Conservation (phyloP, 208 protist species). For the Acanthamoeba healyi region DNA sequence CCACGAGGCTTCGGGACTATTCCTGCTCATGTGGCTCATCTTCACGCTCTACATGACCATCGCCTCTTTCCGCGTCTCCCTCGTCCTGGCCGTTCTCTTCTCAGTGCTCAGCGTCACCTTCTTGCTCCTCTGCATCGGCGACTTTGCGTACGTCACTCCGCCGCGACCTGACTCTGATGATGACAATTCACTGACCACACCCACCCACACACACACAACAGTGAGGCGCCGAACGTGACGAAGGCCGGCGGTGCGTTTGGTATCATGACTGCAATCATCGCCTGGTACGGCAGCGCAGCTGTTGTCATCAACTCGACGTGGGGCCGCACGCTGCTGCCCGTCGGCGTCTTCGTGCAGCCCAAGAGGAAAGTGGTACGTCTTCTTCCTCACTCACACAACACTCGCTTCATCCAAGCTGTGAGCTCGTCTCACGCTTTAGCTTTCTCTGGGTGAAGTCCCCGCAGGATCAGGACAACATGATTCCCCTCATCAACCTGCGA, state of each 20-base stretch:
- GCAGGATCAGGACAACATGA: background rate
- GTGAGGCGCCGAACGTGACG: conserved; percentile 18
- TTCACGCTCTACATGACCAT: conserved; percentile 60
- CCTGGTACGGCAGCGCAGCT: conserved; percentile 53
- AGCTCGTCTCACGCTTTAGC: background rate
- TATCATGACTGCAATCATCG: conserved; percentile 37
- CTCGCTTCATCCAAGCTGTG: background rate
- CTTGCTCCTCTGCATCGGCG: conserved; percentile 29
- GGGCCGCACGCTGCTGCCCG: conserved; percentile 44
- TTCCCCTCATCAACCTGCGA: background rate
- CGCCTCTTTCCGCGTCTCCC: conserved; percentile 15
- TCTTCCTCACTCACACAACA: background rate
- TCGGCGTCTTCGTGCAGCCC: conserved; percentile 56
- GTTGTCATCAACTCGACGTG: conserved; percentile 62
- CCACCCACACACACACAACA: background rate
- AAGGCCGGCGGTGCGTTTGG: conserved; percentile 45
- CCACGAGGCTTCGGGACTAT: conserved; percentile 28
- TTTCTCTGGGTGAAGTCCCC: background rate
- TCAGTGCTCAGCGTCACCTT: conserved; percentile 25
- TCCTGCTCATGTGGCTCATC: conserved; percentile 67
- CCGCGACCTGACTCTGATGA: background rate
- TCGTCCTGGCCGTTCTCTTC: conserved; percentile 49
- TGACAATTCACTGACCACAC: background rate
- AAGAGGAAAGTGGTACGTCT: conserved; percentile 28
- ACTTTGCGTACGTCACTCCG: background rate